Conservation (phyloP, 2,329 filamentous ascomycete species). For the Pyricularia pennisetigena region DNA sequence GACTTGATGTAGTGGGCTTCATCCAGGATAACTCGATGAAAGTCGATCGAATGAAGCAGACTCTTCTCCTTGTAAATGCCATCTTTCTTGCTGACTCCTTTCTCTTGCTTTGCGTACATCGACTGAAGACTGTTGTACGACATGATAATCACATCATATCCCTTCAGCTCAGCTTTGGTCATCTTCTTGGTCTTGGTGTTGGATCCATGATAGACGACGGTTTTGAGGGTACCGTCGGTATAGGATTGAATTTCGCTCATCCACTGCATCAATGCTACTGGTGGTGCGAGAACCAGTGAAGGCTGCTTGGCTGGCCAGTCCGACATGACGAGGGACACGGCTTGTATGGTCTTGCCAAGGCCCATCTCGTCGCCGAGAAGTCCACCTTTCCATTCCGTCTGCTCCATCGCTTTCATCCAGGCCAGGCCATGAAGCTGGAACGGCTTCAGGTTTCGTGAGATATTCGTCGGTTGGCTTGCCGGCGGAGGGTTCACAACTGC, state of each 20-base stretch:
- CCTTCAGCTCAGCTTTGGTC: conserved; percentile 62
- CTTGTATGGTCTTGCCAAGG: conserved; percentile 96
- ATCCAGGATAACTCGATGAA: conserved; percentile 87
- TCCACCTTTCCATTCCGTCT: conserved; percentile 76
- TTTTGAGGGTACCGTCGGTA: conserved; percentile 82
- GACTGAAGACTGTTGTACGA: conserved; percentile 91
- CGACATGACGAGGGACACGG: conserved; percentile 96
- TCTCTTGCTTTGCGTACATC: conserved; percentile 83
- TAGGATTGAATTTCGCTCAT: conserved; percentile 69
- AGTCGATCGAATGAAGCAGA: conserved; percentile 74
- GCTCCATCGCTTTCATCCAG: conserved; percentile 91
- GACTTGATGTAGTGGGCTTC: conserved; percentile 81
- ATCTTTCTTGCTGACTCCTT: conserved; percentile 75
- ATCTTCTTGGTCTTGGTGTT: conserved; percentile 75
- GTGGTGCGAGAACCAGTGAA: conserved; percentile 80
- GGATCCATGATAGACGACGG: conserved; percentile 82
- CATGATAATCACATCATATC: conserved; percentile 92
- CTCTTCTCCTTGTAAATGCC: conserved; percentile 72
- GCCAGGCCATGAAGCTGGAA: conserved; percentile 91
- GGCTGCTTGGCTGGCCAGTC: conserved; percentile 80
- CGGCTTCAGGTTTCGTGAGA: conserved; percentile 76
- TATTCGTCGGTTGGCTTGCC: conserved; percentile 64
- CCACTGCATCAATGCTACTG: conserved; percentile 95
- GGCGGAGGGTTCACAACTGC: conserved; percentile 52
- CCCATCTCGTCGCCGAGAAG: conserved; percentile 97